Conservation (phyloP, 2,329 filamentous ascomycete species). For the Rhynchosporium agropyri region DNA sequence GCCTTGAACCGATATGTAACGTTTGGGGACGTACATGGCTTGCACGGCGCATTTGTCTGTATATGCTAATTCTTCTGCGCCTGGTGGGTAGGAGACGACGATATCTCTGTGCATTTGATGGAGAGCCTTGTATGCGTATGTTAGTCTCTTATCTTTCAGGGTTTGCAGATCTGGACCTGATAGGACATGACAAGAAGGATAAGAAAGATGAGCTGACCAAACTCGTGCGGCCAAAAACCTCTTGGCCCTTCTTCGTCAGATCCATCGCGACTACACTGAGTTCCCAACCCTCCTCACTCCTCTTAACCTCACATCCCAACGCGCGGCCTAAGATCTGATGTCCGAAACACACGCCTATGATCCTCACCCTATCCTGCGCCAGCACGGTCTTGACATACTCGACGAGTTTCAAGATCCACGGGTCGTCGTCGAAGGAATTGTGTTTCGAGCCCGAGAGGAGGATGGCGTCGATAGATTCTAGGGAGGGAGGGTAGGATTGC, state of each 20-base stretch:
- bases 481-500: slow-evolving; percentile 65
- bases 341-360: slow-evolving; percentile 86
- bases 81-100: slow-evolving; percentile 64
- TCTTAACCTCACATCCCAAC: slow-evolving; percentile 66
- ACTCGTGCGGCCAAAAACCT: slow-evolving; percentile 69
- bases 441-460: slow-evolving; percentile 77
- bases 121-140: slow-evolving; percentile 57
- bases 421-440: slow-evolving; percentile 71
- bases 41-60: slow-evolving; percentile 74
- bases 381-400: slow-evolving; percentile 65
- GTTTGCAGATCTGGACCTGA: background rate
- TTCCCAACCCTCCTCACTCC: slow-evolving; percentile 77
- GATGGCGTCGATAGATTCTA: slow-evolving; percentile 78
- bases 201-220: slow-evolving; percentile 46
- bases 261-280: slow-evolving; percentile 71
- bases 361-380: slow-evolving; percentile 61
- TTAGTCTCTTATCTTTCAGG: background rate
- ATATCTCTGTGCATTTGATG: slow-evolving; percentile 89
- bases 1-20: slow-evolving; percentile 77
- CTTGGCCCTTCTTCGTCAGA: slow-evolving; percentile 69
- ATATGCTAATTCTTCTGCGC: slow-evolving; percentile 63
- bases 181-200: background rate
- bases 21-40: slow-evolving; percentile 70
- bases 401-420: slow-evolving; percentile 77
- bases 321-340: slow-evolving; percentile 83